Evolutionary conservation across 257 asterid genomes (phyloP), one percentile per base, ranked within the genome.

Genomic region (Salvia miltiorrhiza): DNA sequence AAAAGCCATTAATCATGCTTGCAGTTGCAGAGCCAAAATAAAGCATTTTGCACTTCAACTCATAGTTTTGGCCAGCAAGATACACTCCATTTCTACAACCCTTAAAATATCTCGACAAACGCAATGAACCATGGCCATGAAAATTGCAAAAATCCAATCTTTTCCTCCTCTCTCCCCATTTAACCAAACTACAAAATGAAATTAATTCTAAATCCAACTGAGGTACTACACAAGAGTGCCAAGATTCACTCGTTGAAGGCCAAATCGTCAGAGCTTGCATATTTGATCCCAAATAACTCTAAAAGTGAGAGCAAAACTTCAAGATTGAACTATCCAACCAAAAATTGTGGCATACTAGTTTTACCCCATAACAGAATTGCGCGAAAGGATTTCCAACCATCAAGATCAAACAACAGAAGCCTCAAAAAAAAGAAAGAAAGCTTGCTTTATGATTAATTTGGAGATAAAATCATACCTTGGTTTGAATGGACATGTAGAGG

Each of bases 181-280:
- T 68, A 61, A 69, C 65, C 40, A 80, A 80, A 71, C 67, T 69
- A 61, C 48, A 44, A 44, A 65, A 72, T 40, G 81, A 70, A 71
- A 65, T 74, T 47, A 72, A 65, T 37, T 81, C 87, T 41, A 59
- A 73, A 65, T 80, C 87, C 80, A 81, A 67, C n/a, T 76, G 84
- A 16, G 88, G 80, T 33, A 69, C 63, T 39, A 78, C 68, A 48
- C 68, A 78, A 73, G 78, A 69, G 54, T 78, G 73, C 66, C 72
- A 70, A 50, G 56, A 81, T 40, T 82, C 94, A 70, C 71, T 74
- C 56, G 79, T 75, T 16, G 84, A 74, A 67, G 89, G 86, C 82
- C 90, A 85, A 60, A 90, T 69, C 35, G 86, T 74, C 72, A 87
- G 76, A 71, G 87, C 78, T 84, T 86, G 94, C 98, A 93, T 90